Evolutionary conservation across 352 stramenopile species (phyloP).

Genomic region (Globisporangium yorkense): DNA sequence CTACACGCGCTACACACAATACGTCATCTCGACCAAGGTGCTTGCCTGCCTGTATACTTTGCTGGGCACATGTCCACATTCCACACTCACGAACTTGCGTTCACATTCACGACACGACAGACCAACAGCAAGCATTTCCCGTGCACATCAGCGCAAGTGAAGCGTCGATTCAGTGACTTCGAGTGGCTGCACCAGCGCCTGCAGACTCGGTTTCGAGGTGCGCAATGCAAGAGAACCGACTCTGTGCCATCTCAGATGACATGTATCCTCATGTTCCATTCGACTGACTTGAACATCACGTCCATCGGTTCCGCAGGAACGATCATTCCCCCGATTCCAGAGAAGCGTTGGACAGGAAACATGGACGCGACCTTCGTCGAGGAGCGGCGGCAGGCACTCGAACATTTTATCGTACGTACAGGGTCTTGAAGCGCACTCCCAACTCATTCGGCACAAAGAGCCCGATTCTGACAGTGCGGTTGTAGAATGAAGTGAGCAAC

Average conservation of each 20-base stretch:
- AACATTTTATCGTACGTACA: conserved; percentile 78
- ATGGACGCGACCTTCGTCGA: conserved; percentile 89
- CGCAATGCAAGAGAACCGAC: background rate
- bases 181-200: conserved; percentile 86
- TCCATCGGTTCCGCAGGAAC: conserved; percentile 31
- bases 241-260: too few species aligned
- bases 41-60: background rate
- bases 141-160: conserved; percentile 67
- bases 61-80: background rate
- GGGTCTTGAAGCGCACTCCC: too few species aligned
- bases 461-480: background rate
- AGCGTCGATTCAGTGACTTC: conserved; percentile 87
- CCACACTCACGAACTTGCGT: background rate
- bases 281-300: background rate
- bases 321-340: conserved; percentile 85
- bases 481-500: conserved; percentile 82
- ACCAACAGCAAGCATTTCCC: conserved; percentile 66
- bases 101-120: conserved; percentile 15
- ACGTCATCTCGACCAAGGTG: conserved; percentile 84
- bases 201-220: conserved; percentile 71
- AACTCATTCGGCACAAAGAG: too few species aligned
- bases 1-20: conserved; percentile 85
- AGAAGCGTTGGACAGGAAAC: conserved; percentile 86
- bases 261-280: background rate
- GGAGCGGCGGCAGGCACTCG: conserved; percentile 77